Base-by-base conservation (phyloP, 768 basidiomycete genomes). In the Podaxis sp. region DNA sequence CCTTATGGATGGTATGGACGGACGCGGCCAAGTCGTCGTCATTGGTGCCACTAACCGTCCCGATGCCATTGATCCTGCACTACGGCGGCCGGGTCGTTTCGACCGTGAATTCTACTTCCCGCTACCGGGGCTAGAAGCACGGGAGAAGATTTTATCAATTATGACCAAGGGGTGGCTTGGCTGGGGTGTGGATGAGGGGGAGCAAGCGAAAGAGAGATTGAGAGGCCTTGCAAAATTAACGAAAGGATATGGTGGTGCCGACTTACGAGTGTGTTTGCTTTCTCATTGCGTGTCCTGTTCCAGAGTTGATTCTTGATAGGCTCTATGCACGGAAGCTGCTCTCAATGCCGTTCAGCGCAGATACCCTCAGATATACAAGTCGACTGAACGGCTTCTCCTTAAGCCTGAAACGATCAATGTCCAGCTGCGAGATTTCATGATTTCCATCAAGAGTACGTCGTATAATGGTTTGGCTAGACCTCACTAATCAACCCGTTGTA, bases 1-100 rank as follows among this genome's bases (percentile, higher is more conserved):
- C 2, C 82, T 99, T 49, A 99, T 99, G 97, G 97, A 99, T 73
- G 97, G 96, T 49, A 99, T 99, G 96, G 97, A 99, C 66, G 96
- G 96, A 1, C 86, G 97, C 57, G 96, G 95, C 1, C 95, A 98
- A 74, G 96, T 99, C 17, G 85, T 99, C 28, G 94, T 99, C 33
- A 99, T 99, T 68, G 97, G 97, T 30, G 97, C 97, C 1, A 99
- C 97, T 2, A 99, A 99, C 73, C 76, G 97, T 64, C 96, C 96
- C 0, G 97, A 99, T 74, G 92, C 95, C n/a, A 89, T 99, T 61
- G 97, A 99, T 74, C 95, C 97, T 19, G 97, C 97, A 1, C 76
- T 99, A 55, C 82, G 97, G 33, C 81, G 97, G 26, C 97, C 96
- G 0, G 97, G 97, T 17, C 82, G 97, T 64, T 99, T 99, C 69